Evolutionary conservation across 73 alveolate genomes (phyloP).

Genomic region (Paramecium primaurelia): DNA sequence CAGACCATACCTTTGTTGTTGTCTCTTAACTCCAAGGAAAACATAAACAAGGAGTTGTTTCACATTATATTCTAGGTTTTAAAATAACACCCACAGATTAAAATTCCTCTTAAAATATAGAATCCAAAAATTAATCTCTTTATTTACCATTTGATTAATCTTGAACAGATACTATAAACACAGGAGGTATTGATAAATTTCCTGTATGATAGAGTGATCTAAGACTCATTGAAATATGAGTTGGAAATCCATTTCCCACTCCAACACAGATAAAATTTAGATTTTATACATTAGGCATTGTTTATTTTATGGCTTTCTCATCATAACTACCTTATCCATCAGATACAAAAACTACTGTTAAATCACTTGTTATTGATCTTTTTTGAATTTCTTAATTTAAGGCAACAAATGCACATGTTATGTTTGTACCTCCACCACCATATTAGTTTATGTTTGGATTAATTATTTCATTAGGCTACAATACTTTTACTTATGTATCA

Average conservation of each 20-base stretch:
- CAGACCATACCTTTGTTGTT: neutral
- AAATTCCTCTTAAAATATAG: neutral
- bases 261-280: constrained; percentile 41
- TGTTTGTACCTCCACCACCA: constrained; percentile 45
- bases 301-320: neutral
- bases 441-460: neutral
- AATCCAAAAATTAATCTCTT: neutral
- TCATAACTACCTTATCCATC: neutral
- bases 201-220: constrained; percentile 56
- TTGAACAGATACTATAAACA: neutral
- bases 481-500: neutral
- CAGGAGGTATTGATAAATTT: constrained; percentile 43
- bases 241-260: constrained; percentile 60
- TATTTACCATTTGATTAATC: neutral
- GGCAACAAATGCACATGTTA: neutral
- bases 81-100: neutral
- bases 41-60: neutral
- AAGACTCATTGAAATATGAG: constrained; percentile 49
- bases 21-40: neutral
- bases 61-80: neutral
- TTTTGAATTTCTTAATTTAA: neutral
- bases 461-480: neutral
- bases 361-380: neutral
- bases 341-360: neutral
- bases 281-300: neutral